Evolutionary conservation across 345 rosid species (phyloP).

Genomic region (Brassica carinata): DNA sequence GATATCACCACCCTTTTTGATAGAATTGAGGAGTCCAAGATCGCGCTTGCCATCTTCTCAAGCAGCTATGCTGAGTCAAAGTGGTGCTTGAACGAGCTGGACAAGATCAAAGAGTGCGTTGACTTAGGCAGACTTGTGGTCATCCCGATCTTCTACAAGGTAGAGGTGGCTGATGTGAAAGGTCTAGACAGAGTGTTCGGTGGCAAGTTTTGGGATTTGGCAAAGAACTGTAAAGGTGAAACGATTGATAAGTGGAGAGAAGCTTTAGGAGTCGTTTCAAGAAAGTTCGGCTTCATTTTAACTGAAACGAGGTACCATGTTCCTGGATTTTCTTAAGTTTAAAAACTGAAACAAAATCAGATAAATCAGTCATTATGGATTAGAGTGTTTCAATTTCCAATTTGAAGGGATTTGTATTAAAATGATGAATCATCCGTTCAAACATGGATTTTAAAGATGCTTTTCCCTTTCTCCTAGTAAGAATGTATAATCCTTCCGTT

Average conservation of each 20-base stretch:
- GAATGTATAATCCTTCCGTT: too few species aligned
- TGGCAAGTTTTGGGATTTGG: not conserved
- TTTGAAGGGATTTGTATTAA: too few species aligned
- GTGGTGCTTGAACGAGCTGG: conserved; percentile 12
- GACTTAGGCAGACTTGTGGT: not conserved
- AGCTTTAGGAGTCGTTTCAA: not conserved
- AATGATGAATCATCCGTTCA: too few species aligned
- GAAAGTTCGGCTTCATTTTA: not conserved
- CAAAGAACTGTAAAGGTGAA: not conserved
- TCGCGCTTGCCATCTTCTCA: conserved; percentile 20
- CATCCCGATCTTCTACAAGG: conserved; percentile 20
- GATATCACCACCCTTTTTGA: not conserved
- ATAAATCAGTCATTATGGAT: not conserved
- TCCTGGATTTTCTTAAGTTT: not conserved
- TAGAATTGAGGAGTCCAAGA: not conserved
- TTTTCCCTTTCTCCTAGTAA: too few species aligned
- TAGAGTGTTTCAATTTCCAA: not conserved
- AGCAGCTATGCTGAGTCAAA: not conserved
- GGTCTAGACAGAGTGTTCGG: not conserved
- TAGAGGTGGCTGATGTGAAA: not conserved
- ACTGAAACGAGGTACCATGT: not conserved
- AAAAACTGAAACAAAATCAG: not conserved
- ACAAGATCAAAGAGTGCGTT: conserved; percentile 11
- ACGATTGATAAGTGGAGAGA: not conserved
- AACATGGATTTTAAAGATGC: too few species aligned